Evolutionary conservation across 768 basidiomycete species (phyloP), one percentile per base, ranked within the genome.

Genomic region (Pisolithus sp.): DNA sequence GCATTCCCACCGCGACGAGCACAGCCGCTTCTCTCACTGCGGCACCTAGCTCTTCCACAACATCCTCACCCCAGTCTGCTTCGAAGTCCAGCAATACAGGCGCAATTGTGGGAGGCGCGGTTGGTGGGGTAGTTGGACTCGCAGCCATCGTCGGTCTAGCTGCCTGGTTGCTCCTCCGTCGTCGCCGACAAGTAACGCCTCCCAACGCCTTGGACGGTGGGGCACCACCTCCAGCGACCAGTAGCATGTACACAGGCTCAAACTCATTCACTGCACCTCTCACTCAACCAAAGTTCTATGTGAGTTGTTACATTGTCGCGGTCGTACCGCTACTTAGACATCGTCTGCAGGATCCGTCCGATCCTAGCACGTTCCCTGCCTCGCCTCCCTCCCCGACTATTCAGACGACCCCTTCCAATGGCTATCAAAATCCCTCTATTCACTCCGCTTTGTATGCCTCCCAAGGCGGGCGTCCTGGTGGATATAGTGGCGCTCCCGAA

Each of bases 91-190:
- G 56, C 17, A 68, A 79, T 56, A 68, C 76, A 1, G 82, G 78
- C 3, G 79, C 80, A 7, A 84, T 85, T 38, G 73, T 78, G 2
- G 82, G 83, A 38, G 83, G 85, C n/a, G 77, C 85, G 37, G 73
- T 78, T 1, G 82, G 80, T 4, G 80, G 76, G 13, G 52, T 85
- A 1, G 71, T 78, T 24, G 71, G 63, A n/a, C 51, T 79, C 18
- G 75, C 71, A 7, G 54, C 76, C 42, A 64, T 82, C 12, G 73
- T 59, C 5, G 75, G 63, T 1, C 55, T 59, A 7, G 40, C 66
- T 6, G 58, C 74, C 48, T 82, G 76, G 71, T 71, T 75, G 55
- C 55, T 66, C 28, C 60, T 57, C 36, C 63, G 45, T 37, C 68
- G 56, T 38, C 63, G 59, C 20, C 67, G 67, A 36, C 55, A 70